A percentile compares a stretch with the other conserved stretches of the same genome.
Evolutionary conservation across 768 basidiomycete species (phyloP).

Genomic region (Mycena albidolilacea): DNA sequence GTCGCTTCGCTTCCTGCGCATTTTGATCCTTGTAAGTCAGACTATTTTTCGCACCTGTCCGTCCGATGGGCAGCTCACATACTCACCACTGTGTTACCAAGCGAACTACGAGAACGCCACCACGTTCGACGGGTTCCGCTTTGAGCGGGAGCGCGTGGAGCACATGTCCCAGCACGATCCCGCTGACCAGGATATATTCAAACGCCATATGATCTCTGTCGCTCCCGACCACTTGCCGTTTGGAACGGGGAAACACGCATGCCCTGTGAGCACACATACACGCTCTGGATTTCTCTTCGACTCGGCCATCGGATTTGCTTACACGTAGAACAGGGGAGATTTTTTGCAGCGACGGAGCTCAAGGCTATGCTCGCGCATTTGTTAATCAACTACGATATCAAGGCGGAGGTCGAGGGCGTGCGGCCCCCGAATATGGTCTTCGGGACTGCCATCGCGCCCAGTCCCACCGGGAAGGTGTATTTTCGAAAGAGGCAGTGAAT

Average conservation of each 20-base stretch:
- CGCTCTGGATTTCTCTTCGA: too few species aligned
- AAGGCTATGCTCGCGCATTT: too few species aligned
- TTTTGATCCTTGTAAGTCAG: conserved; percentile 36
- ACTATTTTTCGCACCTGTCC: too few species aligned
- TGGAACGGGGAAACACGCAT: background rate
- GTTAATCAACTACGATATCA: conserved; percentile 52
- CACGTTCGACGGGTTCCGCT: conserved; percentile 65
- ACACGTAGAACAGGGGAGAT: conserved; percentile 52
- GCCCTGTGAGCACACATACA: conserved; percentile 32
- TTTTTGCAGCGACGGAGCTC: conserved; percentile 55
- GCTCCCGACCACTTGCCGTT: conserved; percentile 30
- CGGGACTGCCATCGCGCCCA: conserved; percentile 1
- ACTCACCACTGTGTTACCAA: too few species aligned
- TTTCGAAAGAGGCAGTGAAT: too few species aligned
- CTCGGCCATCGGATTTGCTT: too few species aligned
- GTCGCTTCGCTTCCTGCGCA: conserved; percentile 44
- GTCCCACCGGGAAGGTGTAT: background rate
- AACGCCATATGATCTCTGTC: conserved; percentile 36
- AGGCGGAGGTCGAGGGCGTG: conserved; percentile 36
- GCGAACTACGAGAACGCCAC: conserved; percentile 51
- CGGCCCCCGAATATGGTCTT: conserved; percentile 16
- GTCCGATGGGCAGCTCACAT: too few species aligned
- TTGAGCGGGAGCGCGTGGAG: conserved; percentile 51
- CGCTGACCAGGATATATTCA: conserved; percentile 36
- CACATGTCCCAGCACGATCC: conserved; percentile 39